Base-by-base conservation (phyloP, 2,329 filamentous ascomycete genomes). In the Teratosphaeria destructans region DNA sequence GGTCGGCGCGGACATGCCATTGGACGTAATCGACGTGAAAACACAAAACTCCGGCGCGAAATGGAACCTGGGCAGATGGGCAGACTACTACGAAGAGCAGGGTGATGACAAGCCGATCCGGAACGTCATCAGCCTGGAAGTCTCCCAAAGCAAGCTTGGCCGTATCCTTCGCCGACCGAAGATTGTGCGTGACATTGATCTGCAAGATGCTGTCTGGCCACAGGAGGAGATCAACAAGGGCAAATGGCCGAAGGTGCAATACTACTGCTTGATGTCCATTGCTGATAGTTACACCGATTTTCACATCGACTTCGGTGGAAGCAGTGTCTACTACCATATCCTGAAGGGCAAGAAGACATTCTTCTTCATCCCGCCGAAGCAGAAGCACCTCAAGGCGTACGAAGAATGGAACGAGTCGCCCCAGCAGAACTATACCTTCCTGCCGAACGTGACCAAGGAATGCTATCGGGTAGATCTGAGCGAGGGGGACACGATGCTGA, bases 281-380 rank as follows among this genome's bases (percentile, higher is more conserved):
- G 83, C 84, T 12, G 85, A 88, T 70, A 86, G 84, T 71, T 88
- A 86, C 64, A 88, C 85, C 23, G 85, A 88, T 70, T 88, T 88
- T 65, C 85, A 88, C 71, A 85, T 88, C 67, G 85, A 88, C 68
- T 88, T 88, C 71, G 85, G 85, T 39, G 85, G 85, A 5, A 87
- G 85, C 3, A 87, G 85, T 1, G 85, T 88, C 5, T 88, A 84
- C 68, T 88, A 88, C 64, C 85, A 87, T 66, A 87, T 88, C 62
- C 72, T 87, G 58, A 85, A 84, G 64, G 85, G 85, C 59, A 84
- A 80, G 67, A 88, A 88, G 72, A 85, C 84, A 0, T 88, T 88
- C 71, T 86, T 88, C 71, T 87, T 88, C 74, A 86, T 88, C 58
- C 84, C 84, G 3, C 85, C 85, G 0, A 86, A 85, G 63, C 82